A percentile compares a stretch with the other conserved stretches of the same genome.
Evolutionary conservation across 345 rosid genomes (phyloP).

Genomic region (Eucalyptus polybractea): DNA sequence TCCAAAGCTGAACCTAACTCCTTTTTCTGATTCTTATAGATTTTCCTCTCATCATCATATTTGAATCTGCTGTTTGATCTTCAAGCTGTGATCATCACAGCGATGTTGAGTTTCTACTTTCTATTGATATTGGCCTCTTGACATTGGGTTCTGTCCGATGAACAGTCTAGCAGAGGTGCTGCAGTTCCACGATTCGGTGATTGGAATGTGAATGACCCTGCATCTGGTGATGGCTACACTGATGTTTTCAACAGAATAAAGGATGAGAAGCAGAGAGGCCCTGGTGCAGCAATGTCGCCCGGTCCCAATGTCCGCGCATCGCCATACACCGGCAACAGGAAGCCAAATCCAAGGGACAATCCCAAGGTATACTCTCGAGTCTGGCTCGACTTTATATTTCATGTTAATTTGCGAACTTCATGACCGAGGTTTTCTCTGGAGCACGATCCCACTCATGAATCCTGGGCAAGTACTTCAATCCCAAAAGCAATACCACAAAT

Average conservation of each 20-base stretch:
- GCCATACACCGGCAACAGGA: conserved; percentile 1
- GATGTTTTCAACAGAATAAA: conserved; percentile 71
- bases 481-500: not conserved
- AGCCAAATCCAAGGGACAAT: not conserved
- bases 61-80: not conserved
- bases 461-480: not conserved
- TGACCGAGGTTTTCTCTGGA: not conserved
- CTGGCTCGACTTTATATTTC: not conserved
- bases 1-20: not conserved
- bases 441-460: not conserved
- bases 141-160: not conserved
- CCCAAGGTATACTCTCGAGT: not conserved
- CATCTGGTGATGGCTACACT: conserved; percentile 74
- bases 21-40: not conserved
- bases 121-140: not conserved
- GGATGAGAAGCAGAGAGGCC: conserved; percentile 49
- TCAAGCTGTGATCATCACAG: not conserved
- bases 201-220: conserved; percentile 71
- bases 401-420: not conserved
- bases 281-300: not conserved
- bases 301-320: conserved; percentile 13
- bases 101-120: not conserved
- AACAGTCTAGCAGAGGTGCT: conserved; percentile 45
- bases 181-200: conserved; percentile 88
- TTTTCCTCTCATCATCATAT: not conserved